A percentile compares a stretch with the other conserved stretches of the same genome.
Evolutionary conservation across 1,284 basidiomycete species (phyloP).

Genomic region (Xerocomus nothofagi): DNA sequence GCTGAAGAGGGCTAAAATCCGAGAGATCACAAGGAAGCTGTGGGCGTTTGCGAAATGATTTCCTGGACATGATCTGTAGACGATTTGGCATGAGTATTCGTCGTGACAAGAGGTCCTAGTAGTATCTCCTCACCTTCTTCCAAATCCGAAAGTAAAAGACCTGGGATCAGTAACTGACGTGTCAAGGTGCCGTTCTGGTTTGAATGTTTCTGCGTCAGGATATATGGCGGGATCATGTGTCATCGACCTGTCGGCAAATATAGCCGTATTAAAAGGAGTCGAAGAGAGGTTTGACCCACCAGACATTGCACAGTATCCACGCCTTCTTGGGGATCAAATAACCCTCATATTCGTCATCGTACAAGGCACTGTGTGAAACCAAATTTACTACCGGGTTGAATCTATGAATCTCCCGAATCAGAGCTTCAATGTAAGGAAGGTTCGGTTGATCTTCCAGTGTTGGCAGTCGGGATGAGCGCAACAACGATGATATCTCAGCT

Average conservation of each 20-base stretch:
- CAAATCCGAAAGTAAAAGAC: slow-evolving; percentile 39
- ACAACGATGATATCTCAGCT: slow-evolving; percentile 13
- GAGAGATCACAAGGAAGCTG: slow-evolving; percentile 43
- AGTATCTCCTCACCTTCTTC: slow-evolving; percentile 30
- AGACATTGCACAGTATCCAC: slow-evolving; percentile 13
- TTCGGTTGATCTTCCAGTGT: slow-evolving; percentile 22
- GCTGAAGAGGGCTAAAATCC: slow-evolving; percentile 40
- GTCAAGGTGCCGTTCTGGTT: slow-evolving; percentile 18
- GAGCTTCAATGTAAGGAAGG: slow-evolving; percentile 26
- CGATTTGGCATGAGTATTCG: background rate
- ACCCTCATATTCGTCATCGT: slow-evolving; percentile 21
- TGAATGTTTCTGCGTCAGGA: slow-evolving; percentile 10
- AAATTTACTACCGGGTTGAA: slow-evolving; percentile 14
- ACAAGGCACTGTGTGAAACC: slow-evolving; percentile 10
- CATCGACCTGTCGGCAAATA: slow-evolving; percentile 9
- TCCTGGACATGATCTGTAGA: slow-evolving; percentile 35
- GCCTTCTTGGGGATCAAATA: slow-evolving; percentile 7
- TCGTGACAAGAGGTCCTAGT: background rate
- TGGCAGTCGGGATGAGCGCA: slow-evolving; percentile 20
- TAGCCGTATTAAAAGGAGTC: background rate
- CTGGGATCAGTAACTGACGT: slow-evolving; percentile 7
- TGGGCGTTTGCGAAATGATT: slow-evolving; percentile 38
- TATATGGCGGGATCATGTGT: slow-evolving; percentile 14
- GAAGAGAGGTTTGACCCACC: background rate
- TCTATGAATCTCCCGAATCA: slow-evolving; percentile 25